Conservation (phyloP, 164 flowering plant genomes). For the Magnolia officinalis region DNA sequence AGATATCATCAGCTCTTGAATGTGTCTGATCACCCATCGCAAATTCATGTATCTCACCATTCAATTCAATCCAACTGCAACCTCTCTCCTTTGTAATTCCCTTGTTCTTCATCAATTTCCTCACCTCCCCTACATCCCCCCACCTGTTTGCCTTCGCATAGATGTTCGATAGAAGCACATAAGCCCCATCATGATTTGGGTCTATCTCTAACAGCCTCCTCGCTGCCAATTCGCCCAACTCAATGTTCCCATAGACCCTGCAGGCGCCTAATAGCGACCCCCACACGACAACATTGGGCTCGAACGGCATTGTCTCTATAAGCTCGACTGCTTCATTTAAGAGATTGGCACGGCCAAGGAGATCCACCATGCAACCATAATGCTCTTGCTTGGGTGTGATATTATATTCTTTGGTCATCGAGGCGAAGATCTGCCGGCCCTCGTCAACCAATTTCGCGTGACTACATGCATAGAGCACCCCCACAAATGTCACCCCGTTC, state of each 20-base stretch:
- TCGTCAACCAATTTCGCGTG: constrained; percentile 72
- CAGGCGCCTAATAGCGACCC: constrained; percentile 76
- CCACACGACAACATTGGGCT: constrained; percentile 73
- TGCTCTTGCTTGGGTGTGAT: constrained; percentile 60
- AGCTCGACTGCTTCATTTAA: constrained; percentile 57
- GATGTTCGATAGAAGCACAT: constrained; percentile 66
- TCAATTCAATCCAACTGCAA: constrained; percentile 57
- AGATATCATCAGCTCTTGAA: constrained; percentile 43
- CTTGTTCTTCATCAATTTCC: constrained; percentile 51
- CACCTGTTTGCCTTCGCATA: constrained; percentile 62
- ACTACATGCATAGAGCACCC: constrained; percentile 77
- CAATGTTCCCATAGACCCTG: constrained; percentile 46
- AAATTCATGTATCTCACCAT: constrained; percentile 56
- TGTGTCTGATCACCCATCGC: constrained; percentile 55
- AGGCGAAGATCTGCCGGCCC: constrained; percentile 50
- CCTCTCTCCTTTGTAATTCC: constrained; percentile 64
- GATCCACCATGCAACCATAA: constrained; percentile 85
- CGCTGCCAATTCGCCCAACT: constrained; percentile 73
- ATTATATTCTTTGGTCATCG: constrained; percentile 52
- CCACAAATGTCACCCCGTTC: constrained; percentile 63
- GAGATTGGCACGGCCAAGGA: constrained; percentile 64
- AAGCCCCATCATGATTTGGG: constrained; percentile 76
- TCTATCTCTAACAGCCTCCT: constrained; percentile 53
- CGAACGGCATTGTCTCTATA: constrained; percentile 65
- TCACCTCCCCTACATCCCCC: constrained; percentile 52